phyloP scores from a whole-genome alignment of 1,284 basidiomycete species.

The Porphyrellus sp. region DNA sequence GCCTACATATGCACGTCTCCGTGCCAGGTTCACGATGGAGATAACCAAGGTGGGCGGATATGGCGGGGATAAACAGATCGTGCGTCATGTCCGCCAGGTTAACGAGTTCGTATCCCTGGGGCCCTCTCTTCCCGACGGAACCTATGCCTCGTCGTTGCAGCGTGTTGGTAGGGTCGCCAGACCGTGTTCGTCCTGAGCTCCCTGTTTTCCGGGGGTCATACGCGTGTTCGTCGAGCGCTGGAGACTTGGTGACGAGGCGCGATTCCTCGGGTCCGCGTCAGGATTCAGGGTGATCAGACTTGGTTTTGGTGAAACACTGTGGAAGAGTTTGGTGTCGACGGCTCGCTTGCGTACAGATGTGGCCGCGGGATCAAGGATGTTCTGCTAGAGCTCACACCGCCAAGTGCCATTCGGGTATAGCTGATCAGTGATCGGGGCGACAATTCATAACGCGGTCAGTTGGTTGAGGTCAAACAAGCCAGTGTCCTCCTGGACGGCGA shows the following conservation, averaged over 20 bases:
- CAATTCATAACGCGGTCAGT: not conserved
- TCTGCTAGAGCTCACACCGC: not conserved
- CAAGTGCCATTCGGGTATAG: not conserved
- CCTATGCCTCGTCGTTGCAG: conserved; percentile 24
- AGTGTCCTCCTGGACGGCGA: not conserved
- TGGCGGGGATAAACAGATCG: not conserved
- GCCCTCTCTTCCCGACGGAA: not conserved
- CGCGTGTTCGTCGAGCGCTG: too few species aligned
- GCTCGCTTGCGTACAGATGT: not conserved
- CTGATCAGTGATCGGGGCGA: not conserved
- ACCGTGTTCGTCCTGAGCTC: conserved; percentile 3
- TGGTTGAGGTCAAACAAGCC: not conserved
- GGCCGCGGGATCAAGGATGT: too few species aligned
- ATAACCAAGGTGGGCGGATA: too few species aligned
- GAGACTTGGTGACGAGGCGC: not conserved
- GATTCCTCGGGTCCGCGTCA: conserved; percentile 13
- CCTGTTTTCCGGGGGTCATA: not conserved
- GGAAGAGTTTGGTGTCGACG: not conserved
- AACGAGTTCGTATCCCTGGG: not conserved
- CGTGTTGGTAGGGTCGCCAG: conserved; percentile 21
- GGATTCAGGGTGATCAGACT: not conserved
- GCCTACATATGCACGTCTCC: too few species aligned
- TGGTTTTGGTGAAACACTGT: too few species aligned
- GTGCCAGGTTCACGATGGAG: too few species aligned
- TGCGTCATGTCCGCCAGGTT: conserved; percentile 10